Percentiles rank a stretch among this genome's conserved stretches.
phyloP scores from a whole-genome alignment of 306 rosid species.

The Delonix regia region DNA sequence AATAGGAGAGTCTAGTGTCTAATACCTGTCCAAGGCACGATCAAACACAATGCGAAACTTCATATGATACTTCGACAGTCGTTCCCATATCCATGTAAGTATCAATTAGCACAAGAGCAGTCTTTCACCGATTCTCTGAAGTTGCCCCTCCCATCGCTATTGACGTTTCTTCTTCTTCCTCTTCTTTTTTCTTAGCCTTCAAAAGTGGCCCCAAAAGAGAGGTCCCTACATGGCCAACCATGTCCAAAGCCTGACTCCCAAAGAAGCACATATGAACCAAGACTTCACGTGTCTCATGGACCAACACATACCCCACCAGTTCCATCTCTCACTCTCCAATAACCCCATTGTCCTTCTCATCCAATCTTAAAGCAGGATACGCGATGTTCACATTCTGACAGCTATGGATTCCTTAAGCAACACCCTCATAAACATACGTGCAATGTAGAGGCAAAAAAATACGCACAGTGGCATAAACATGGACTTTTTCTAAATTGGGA shows the following conservation, averaged over 20 bases:
- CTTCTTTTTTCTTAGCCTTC: conserved; percentile 46
- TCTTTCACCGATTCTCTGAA: conserved; percentile 41
- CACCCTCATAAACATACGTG: conserved; percentile 43
- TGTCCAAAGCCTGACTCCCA: conserved; percentile 39
- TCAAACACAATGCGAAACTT: neutral
- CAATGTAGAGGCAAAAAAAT: conserved; percentile 50
- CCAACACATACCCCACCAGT: conserved; percentile 64
- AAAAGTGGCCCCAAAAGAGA: conserved; percentile 48
- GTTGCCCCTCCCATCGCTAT: conserved; percentile 37
- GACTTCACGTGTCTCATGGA: conserved; percentile 81
- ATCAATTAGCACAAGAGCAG: conserved; percentile 28
- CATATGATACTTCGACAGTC: too few relatives aligned
- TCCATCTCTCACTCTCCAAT: conserved; percentile 47
- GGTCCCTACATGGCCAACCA: conserved; percentile 55
- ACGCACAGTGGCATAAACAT: conserved; percentile 34
- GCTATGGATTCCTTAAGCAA: conserved; percentile 39
- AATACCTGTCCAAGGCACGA: neutral
- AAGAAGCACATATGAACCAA: conserved; percentile 50
- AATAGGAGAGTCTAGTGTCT: neutral
- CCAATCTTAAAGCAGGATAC: conserved; percentile 64
- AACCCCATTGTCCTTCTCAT: conserved; percentile 57
- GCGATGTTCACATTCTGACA: conserved; percentile 57
- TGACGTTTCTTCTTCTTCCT: conserved; percentile 29
- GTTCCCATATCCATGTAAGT: neutral
- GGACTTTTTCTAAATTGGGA: conserved; percentile 52